Conservation (phyloP, 176 grass and related monocot species). For the Lolium multiflorum region DNA sequence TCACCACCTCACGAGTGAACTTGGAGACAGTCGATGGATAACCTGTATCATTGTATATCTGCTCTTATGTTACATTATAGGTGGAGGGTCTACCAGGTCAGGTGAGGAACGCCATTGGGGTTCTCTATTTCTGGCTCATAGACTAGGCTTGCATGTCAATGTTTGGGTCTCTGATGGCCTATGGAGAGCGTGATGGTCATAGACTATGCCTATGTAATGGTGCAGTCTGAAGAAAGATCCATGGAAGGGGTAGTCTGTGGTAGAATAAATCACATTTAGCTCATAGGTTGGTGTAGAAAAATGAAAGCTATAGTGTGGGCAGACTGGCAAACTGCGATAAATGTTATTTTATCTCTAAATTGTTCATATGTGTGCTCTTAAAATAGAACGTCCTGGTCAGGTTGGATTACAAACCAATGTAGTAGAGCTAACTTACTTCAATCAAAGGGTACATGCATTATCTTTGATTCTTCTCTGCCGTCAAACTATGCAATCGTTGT, state of each 20-base stretch:
- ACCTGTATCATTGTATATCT: not conserved
- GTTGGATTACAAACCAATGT: constrained; percentile 18
- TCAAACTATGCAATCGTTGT: not conserved
- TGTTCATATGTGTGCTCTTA: not conserved
- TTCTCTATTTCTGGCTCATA: too few species aligned
- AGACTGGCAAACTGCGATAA: not conserved
- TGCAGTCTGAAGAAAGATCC: not conserved
- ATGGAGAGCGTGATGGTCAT: not conserved
- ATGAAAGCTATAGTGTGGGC: not conserved
- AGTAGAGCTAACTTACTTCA: not conserved
- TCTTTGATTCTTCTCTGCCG: not conserved
- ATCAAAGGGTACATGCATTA: not conserved
- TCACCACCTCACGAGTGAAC: not conserved
- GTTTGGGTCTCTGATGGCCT: not conserved
- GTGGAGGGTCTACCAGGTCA: not conserved
- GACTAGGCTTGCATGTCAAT: not conserved
- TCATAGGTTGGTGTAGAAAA: not conserved
- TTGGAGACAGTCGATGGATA: not conserved
- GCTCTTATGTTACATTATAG: not conserved
- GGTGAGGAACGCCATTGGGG: not conserved
- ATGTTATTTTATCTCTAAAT: not conserved
- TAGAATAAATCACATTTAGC: not conserved
- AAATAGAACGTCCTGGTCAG: not conserved
- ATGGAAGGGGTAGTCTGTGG: not conserved
- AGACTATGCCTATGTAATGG: not conserved